Conservation (phyloP, 495 filamentous ascomycete genomes). For the Rusavskia elegans region DNA sequence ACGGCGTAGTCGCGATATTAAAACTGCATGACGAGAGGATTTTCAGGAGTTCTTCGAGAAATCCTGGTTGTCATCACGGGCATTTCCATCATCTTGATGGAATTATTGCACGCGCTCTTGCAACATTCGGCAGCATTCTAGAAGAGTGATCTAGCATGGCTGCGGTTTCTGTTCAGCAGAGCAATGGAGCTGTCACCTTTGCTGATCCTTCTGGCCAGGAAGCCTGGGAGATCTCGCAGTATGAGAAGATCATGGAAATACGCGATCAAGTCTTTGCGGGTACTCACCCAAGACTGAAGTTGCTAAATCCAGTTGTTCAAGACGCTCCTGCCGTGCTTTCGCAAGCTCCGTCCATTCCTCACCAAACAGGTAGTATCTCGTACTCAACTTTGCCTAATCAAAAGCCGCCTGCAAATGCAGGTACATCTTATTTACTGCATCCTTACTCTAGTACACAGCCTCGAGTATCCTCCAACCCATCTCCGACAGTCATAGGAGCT, state of each 20-base stretch:
- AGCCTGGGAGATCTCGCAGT: conserved; percentile 30
- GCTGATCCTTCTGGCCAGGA: conserved; percentile 5
- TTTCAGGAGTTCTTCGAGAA: neutral
- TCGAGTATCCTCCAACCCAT: neutral
- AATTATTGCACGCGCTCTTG: too few relatives aligned
- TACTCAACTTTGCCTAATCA: neutral
- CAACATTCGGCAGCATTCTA: neutral
- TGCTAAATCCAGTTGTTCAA: neutral
- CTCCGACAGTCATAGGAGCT: neutral
- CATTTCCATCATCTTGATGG: too few relatives aligned
- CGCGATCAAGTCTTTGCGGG: conserved; percentile 45
- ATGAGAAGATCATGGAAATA: conserved; percentile 59
- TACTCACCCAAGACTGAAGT: conserved; percentile 5
- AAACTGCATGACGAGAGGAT: neutral
- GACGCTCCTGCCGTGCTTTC: neutral
- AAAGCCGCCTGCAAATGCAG: neutral
- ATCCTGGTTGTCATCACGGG: too few relatives aligned
- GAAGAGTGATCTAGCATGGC: neutral
- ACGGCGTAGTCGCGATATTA: neutral
- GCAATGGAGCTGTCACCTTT: conserved; percentile 3
- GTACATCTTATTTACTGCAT: neutral
- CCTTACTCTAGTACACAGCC: neutral
- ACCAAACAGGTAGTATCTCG: neutral
- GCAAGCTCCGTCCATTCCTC: neutral
- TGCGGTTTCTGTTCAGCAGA: neutral